Percentiles rank a stretch among this genome's conserved stretches.
Evolutionary conservation across 495 filamentous ascomycete genomes (phyloP).

Genomic region (Aspergillus olivimuriae): DNA sequence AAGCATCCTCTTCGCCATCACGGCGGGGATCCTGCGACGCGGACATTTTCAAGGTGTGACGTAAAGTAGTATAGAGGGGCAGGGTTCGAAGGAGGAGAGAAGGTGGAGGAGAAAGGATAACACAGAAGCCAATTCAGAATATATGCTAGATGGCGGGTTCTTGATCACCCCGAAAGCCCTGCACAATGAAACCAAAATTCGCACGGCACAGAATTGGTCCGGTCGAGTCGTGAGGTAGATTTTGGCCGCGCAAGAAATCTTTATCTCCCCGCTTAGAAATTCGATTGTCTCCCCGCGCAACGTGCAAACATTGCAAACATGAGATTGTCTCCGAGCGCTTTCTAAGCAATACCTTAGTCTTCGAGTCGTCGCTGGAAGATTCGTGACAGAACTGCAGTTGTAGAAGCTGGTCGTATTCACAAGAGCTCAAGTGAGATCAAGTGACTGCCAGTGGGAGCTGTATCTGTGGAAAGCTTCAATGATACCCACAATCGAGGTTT

Average conservation of each 20-base stretch:
- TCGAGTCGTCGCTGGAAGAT: too few relatives aligned
- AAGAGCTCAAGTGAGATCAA: too few relatives aligned
- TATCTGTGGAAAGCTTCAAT: too few relatives aligned
- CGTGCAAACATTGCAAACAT: slow-evolving; percentile 32
- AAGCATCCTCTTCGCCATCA: slow-evolving; percentile 46
- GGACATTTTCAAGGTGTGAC: not conserved
- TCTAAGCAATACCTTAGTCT: too few relatives aligned
- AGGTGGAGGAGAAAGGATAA: not conserved
- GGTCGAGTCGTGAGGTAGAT: not conserved
- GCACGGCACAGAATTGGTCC: not conserved
- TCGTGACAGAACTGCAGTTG: too few relatives aligned
- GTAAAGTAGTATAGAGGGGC: not conserved
- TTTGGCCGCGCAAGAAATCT: slow-evolving; percentile 4
- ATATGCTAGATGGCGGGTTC: too few relatives aligned
- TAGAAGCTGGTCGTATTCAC: too few relatives aligned
- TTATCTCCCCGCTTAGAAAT: slow-evolving; percentile 39
- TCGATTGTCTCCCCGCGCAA: slow-evolving; percentile 26
- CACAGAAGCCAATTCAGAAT: not conserved
- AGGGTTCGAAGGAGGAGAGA: not conserved
- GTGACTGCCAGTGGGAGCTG: too few relatives aligned
- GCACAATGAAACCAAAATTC: too few relatives aligned
- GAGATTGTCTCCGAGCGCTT: not conserved
- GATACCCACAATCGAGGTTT: too few relatives aligned
- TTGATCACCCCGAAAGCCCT: too few relatives aligned
- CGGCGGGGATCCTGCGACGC: slow-evolving; percentile 35